phyloP scores from a whole-genome alignment of 306 rosid species.

The Mimosa bimucronata region DNA sequence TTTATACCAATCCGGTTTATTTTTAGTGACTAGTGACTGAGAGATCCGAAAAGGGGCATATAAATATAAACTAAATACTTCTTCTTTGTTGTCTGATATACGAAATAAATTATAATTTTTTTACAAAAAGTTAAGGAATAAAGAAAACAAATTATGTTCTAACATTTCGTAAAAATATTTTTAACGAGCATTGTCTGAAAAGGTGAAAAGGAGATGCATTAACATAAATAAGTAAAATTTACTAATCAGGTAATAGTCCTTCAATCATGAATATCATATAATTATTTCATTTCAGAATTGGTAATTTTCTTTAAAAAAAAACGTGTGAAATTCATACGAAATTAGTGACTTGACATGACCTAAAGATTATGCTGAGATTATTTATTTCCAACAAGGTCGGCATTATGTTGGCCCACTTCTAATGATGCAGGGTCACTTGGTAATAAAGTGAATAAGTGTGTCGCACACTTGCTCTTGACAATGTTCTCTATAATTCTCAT shows the following conservation, averaged over 20 bases:
- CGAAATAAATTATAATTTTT: background rate
- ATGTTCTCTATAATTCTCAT: background rate
- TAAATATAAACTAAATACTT: background rate
- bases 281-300: background rate
- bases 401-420: slow-evolving; percentile 1
- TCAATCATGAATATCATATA: background rate
- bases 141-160: too few species aligned
- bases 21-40: background rate
- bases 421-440: background rate
- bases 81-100: background rate
- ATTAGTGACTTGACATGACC: background rate
- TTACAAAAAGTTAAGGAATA: too few species aligned
- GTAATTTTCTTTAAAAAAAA: background rate
- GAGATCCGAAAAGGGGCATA: background rate
- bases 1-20: too few species aligned
- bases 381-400: slow-evolving; percentile 6
- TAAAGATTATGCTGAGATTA: background rate
- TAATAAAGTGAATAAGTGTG: background rate
- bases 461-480: background rate
- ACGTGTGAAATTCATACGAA: background rate
- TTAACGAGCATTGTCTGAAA: too few species aligned
- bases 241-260: background rate
- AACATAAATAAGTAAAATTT: too few species aligned
- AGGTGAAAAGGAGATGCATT: background rate
- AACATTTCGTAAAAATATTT: too few species aligned